Base-by-base conservation (phyloP, 805 yeast genomes). In the Ogataea nitratoaversa region DNA sequence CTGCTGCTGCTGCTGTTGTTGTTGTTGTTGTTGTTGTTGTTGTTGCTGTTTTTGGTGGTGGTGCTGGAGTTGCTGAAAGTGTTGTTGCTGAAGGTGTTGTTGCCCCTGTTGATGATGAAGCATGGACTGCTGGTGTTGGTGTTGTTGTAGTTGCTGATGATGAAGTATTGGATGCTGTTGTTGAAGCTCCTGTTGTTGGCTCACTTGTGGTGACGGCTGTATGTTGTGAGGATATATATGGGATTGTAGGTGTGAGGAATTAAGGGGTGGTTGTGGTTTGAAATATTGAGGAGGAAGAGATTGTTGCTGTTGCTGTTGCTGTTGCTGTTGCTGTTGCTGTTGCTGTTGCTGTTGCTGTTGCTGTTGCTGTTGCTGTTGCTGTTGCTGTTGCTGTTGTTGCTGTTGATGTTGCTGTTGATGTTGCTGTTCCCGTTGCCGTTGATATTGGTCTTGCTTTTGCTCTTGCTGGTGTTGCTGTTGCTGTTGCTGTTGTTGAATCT, bases 361-460 rank as follows among this genome's bases (percentile, higher is more conserved):
- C 25, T 7, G 9, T 23, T 8, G 7, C 11, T 23, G 25, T 23
- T 7, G 25, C 7, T 7, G 25, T 23, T 23, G 25, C 11, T 23
- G 25, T 23, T 23, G 25, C 11, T 7, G 25, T 23, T 23, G 25
- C 9, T 7, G 11, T 23, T 23, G 25, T 23, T 7, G 25, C 7
- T 31, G 30, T 14, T 22, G 33, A 9, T 32, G 43, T n/a, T 25
- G 25, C 13, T 19, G 38, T 8, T 18, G 28, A 6, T 14, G 23
- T 25, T 23, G 36, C 3, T 30, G 40, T 32, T 13, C 43, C 8
- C 8, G 35, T 23, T 17, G 44, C 14, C 13, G 41, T 30, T 17
- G 38, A 9, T 37, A 12, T 28, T 17, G 49, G 31, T n/a, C 48
- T 37, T 18, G 49, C 9, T 23, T 41, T 27, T 22, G 52, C 42